A percentile compares a stretch with the other conserved stretches of the same genome.
Conservation (phyloP, 345 rosid species). For the Ailanthus altissimus region DNA sequence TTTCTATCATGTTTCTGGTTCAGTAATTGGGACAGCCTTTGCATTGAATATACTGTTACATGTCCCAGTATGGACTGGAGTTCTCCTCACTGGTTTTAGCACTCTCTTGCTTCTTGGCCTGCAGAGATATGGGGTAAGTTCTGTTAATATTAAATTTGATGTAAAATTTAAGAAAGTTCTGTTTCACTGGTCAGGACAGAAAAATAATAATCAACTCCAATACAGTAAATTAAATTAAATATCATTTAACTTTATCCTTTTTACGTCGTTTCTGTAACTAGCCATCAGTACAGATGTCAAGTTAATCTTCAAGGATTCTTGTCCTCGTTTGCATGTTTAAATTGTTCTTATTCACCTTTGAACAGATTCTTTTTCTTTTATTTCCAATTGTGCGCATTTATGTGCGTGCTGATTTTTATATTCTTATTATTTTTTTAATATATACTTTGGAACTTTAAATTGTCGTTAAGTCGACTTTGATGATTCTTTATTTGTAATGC, state of each 20-base stretch:
- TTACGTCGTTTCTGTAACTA: not conserved
- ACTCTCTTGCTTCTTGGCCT: conserved; percentile 64
- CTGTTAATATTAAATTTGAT: too few species aligned
- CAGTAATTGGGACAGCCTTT: conserved; percentile 73
- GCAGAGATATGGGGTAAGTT: conserved; percentile 60
- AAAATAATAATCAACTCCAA: not conserved
- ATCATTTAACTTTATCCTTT: not conserved
- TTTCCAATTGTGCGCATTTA: not conserved
- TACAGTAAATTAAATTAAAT: not conserved
- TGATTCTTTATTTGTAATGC: not conserved
- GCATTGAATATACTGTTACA: conserved; percentile 53
- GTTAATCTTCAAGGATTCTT: not conserved
- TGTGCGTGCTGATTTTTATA: too few species aligned
- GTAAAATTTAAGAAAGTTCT: not conserved
- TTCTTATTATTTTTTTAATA: not conserved
- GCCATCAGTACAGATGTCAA: not conserved
- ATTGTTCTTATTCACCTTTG: not conserved
- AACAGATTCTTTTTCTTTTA: not conserved
- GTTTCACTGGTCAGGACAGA: not conserved
- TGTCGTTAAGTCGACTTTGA: not conserved
- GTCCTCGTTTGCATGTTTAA: conserved; percentile 6
- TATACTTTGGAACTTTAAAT: not conserved
- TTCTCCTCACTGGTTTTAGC: conserved; percentile 54
- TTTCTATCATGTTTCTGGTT: not conserved
- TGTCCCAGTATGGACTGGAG: conserved; percentile 60